Evolutionary conservation across 805 yeast species (phyloP).

Genomic region (Wickerhamomyces canadensis): DNA sequence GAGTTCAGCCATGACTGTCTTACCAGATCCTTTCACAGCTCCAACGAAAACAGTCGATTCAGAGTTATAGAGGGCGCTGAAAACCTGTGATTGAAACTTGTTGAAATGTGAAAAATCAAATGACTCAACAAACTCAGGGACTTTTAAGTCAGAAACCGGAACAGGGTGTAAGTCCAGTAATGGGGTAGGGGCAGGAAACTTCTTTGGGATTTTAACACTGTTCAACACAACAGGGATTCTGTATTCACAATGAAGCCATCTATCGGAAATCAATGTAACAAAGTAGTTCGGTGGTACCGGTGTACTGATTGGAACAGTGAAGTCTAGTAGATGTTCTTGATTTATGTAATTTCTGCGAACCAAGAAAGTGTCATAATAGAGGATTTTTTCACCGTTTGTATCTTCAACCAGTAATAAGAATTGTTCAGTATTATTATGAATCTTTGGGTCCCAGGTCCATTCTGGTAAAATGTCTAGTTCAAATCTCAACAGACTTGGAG

Average conservation of each 20-base stretch:
- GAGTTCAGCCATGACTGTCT: conserved; percentile 64
- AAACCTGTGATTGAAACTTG: conserved; percentile 67
- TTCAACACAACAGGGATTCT: conserved; percentile 55
- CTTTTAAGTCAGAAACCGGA: conserved; percentile 42
- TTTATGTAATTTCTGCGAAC: conserved; percentile 46
- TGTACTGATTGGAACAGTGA: conserved; percentile 54
- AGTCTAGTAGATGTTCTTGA: conserved; percentile 53
- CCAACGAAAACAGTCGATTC: conserved; percentile 63
- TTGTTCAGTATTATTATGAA: conserved; percentile 62
- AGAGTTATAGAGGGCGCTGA: conserved; percentile 50
- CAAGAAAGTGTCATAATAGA: conserved; percentile 51
- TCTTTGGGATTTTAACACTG: conserved; percentile 50
- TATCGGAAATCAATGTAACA: conserved; percentile 68
- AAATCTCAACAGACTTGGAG: conserved; percentile 59
- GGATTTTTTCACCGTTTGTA: conserved; percentile 69
- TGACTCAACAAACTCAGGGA: conserved; percentile 39
- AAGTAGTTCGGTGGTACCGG: conserved; percentile 68
- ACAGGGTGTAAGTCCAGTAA: conserved; percentile 46
- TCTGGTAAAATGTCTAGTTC: conserved; percentile 63
- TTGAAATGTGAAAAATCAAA: conserved; percentile 56
- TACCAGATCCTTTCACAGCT: conserved; percentile 71
- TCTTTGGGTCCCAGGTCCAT: conserved; percentile 69
- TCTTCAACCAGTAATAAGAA: conserved; percentile 77
- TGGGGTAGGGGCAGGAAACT: conserved; percentile 57
- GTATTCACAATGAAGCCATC: conserved; percentile 76